Evolutionary conservation across 345 rosid species (phyloP), one percentile per base, ranked within the genome.

Genomic region (Linum tenue): DNA sequence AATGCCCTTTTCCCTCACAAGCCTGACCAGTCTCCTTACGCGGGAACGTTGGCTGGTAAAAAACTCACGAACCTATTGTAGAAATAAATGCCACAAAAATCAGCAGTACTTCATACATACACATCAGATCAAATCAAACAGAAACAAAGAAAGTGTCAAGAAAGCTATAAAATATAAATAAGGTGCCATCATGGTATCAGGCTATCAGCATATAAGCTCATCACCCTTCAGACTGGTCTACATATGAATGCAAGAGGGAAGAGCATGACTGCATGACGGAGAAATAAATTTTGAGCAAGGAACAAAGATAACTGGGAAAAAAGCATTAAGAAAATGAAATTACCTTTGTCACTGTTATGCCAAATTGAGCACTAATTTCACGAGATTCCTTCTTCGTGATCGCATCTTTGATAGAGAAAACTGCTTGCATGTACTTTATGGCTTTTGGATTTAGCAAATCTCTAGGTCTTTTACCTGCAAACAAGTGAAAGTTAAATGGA

Each of bases 391-490:
- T 95, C 83, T 95, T 95, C 70, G 90, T 89, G 69, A 91, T 83
- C 53, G 87, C 89, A 75, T 95, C 98, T 89, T 91, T 95, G 72
- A 95, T 74, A 59, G 99, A 82, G 55, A 91, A 95, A 77, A 91
- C 67, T 40, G 86, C 82, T 85, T 91, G 96, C 89, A 95, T 83
- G 77, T 95, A 85, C 71, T 87, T 91, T 67, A 87, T 85, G 43
- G 96, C 99, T 80, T 91, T 95, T 5, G 98, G 94, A 71, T 87
- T 91, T 67, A 95, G 73, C 78, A 95, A 84, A 80, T 95, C 98
- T 76, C 99, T 86, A 17, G 98, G 99, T 65, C 97, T 88, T 82
- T 95, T 95, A 62, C 99, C 97, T 95, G 85, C 60, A 67, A 66
- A 63, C 64, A 75, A 5, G 36, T 64, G 8, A 5, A 9, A 57